Evolutionary conservation across 768 basidiomycete species (phyloP), one percentile per base, ranked within the genome.

Genomic region (Pleurotus ostreatus): DNA sequence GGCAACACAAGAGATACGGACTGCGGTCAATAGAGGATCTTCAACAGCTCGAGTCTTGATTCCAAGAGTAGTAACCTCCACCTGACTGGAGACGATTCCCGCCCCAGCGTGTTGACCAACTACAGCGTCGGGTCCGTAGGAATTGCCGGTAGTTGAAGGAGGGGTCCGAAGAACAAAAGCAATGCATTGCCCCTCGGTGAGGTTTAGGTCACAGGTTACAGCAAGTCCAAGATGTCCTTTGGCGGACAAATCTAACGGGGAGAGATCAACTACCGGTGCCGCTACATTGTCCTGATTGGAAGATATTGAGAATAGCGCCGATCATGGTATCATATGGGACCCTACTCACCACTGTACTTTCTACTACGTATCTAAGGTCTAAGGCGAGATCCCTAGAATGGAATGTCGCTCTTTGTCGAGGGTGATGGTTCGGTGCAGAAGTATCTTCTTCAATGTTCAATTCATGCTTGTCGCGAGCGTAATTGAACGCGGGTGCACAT

Each of bases 401-500:
- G 63, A 92, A 93, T 4, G 85, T 55, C 0, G 76, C 88, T 59
- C 85, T 89, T 39, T 79, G 69, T 46, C 83, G 83, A 5, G 63
- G 56, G 60, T 20, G 62, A 61, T n/a, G 60, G 60, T 4, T 54
- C 8, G 68, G 66, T 16, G 70, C 61, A 34, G 65, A 67, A 38
- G 73, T 71, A 63, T 86, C 83, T 15, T 73, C 64, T 54, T 84
- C 60, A 61, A 84, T 74, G 25, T 76, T 67, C 1, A 89, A 88
- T 6, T 76, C 81, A 69, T 98, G 96, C 2, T 75, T 48, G 47
- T 85, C 80, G 11, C 89, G 80, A 0, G 93, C 94, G 63, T 99
- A 99, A 70, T 97, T 88, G 83, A 99, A 99, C 0, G 94, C 96
- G 0, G 96, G 96, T 0, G 92, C 93, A 63, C 92, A 94, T 73